Percentiles rank a stretch among this genome's conserved stretches.
Evolutionary conservation across 176 grass and related monocot species (phyloP).

Genomic region (Avena insularis): DNA sequence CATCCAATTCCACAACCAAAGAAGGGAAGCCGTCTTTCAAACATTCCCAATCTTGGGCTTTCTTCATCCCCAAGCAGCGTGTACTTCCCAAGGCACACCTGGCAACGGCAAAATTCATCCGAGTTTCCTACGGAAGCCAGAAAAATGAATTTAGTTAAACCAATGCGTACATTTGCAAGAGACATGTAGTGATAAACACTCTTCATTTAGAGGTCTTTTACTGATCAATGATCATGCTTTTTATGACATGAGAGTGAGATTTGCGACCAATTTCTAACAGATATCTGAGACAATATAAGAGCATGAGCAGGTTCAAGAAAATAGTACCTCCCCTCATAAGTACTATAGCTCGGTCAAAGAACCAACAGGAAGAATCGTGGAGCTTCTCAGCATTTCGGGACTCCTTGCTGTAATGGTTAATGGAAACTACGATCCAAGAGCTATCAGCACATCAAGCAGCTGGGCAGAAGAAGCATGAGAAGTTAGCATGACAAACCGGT

Average conservation of each 20-base stretch:
- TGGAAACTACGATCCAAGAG: background rate
- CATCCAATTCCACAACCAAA: slow-evolving; percentile 96
- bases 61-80: slow-evolving; percentile 80
- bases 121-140: slow-evolving; percentile 46
- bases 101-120: slow-evolving; percentile 63
- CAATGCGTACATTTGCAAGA: background rate
- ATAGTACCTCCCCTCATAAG: slow-evolving; percentile 58
- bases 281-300: background rate
- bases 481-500: slow-evolving; percentile 14
- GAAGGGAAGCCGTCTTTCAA: slow-evolving; percentile 77
- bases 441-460: slow-evolving; percentile 35
- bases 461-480: slow-evolving; percentile 33
- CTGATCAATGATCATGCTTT: background rate
- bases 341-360: slow-evolving; percentile 25
- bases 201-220: background rate
- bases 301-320: slow-evolving; percentile 4
- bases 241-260: background rate
- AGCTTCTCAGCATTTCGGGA: slow-evolving; percentile 46
- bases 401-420: slow-evolving; percentile 32
- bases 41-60: slow-evolving; percentile 81
- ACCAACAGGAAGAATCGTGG: slow-evolving; percentile 8
- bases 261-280: slow-evolving; percentile 9
- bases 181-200: slow-evolving; percentile 5
- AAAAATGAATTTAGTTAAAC: slow-evolving; percentile 28
- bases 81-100: slow-evolving; percentile 69